Base-by-base conservation (phyloP, 805 yeast genomes). In the Candida succiphila region DNA sequence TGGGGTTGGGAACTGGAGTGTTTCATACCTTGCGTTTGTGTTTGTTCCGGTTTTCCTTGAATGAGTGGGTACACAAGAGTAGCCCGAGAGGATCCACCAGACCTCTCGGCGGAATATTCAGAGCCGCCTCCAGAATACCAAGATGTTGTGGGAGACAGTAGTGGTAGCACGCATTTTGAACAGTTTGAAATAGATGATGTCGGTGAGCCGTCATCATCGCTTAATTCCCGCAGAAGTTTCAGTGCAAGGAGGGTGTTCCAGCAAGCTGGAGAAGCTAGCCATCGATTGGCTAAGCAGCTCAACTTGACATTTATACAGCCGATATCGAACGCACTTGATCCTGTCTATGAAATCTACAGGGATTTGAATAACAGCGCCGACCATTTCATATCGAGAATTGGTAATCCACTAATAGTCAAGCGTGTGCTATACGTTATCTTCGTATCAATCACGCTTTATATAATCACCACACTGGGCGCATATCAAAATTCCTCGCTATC, bases 351-450 rank as follows among this genome's bases (percentile, higher is more conserved):
- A 46, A 61, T 67, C 3, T 65, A 64, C 41, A 51, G 54, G 30
- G 63, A 52, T 36, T 41, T 65, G 29, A 54, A 54, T 34, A 55
- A 60, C 26, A 64, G 67, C 33, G 58, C 74, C 34, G 95, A 88
- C 44, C 55, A 60, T 21, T 54, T 65, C 19, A 55, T 89, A 10
- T 63, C 76, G 15, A 70, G 71, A 38, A 44, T 83, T n/a, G 95
- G 96, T 4, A 86, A 88, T 49, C 96, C 96, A 4, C 56, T 86
- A 31, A 80, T 89, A 19, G 75, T 88, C 19, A 80, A 82, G 44
- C 63, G 97, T 27, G 62, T 88, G 26, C 54, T 83, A 3, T 85
- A 85, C 46, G 82, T 89, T 9, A 46, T 77, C 2, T 49, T 78
- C 31, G 71, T 85, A 43, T 72, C 85, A n/a, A 37, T 59, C 0